These are phyloP conservation scores for Coelastrella sp. DNA, from an alignment of 139 green algal species.

Conservation along the genomic window DNA sequence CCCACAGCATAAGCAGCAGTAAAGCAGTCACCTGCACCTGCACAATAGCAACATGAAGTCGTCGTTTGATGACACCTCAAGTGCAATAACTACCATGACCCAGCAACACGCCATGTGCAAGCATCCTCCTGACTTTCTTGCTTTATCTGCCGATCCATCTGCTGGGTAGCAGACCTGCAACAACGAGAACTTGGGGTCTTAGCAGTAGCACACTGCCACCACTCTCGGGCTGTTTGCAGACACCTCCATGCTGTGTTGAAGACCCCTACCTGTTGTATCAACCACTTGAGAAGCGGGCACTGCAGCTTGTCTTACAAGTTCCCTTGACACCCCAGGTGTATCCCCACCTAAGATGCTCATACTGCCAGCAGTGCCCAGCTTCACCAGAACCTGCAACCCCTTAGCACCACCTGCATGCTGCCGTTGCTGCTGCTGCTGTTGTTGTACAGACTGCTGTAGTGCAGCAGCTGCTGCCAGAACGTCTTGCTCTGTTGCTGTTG, in stretches of 20 bases:
- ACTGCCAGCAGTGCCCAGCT: constrained; percentile 3
- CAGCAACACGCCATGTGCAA: no score
- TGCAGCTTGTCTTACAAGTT: constrained; percentile 41
- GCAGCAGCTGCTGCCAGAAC: constrained; percentile 3
- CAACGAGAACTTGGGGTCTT: background rate
- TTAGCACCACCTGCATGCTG: background rate
- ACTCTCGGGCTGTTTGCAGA: no score
- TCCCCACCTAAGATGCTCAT: constrained; percentile 51
- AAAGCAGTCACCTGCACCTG: constrained; percentile 94
- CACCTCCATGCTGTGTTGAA: no score
- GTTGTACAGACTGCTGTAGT: background rate
- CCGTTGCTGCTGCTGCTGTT: constrained; percentile 10
- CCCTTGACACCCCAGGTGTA: background rate
- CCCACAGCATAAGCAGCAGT: constrained; percentile 89
- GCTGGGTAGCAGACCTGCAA: no score
- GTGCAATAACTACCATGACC: no score
- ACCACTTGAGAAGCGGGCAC: constrained; percentile 14
- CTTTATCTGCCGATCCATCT: no score
- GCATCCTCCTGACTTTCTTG: no score
- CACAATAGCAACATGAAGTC: constrained; percentile 62
- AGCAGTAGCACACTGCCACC: no score
- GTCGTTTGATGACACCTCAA: no score
- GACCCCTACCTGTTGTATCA: constrained; percentile 68
- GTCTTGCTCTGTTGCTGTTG: constrained; percentile 49
- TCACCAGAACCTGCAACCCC: constrained; percentile 11